Conservation (phyloP, 2,329 filamentous ascomycete species). For the Diaporthe longicolla region DNA sequence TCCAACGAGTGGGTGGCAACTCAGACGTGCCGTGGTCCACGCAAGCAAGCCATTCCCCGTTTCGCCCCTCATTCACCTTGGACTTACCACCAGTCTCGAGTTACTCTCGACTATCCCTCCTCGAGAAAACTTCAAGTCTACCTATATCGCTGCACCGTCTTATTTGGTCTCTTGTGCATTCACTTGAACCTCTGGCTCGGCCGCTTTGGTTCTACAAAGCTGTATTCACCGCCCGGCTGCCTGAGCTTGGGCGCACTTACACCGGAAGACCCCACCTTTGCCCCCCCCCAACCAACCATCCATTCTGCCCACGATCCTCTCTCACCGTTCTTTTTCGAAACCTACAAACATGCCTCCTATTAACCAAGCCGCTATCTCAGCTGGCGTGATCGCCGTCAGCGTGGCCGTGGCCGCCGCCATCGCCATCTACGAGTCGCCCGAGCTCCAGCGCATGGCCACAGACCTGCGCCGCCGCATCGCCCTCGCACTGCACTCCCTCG, state of each 20-base stretch:
- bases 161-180: not conserved
- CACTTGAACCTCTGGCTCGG: not conserved
- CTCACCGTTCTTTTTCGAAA: constrained; percentile 7
- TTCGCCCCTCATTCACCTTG: constrained; percentile 22
- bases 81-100: not conserved
- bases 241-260: constrained; percentile 34
- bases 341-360: constrained; percentile 63
- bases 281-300: constrained; percentile 2
- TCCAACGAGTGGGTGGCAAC: constrained; percentile 16
- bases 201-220: not conserved
- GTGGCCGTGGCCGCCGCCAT: constrained; percentile 71
- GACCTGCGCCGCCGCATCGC: constrained; percentile 74
- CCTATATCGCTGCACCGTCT: not conserved
- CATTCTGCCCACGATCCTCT: constrained; percentile 31
- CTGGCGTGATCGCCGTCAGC: constrained; percentile 70
- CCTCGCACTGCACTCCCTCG: constrained; percentile 70
- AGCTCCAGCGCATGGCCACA: constrained; percentile 72
- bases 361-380: constrained; percentile 70
- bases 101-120: not conserved
- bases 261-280: constrained; percentile 38
- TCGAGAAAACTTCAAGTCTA: constrained; percentile 18
- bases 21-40: constrained; percentile 22
- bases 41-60: constrained; percentile 27
- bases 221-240: not conserved
- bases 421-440: constrained; percentile 75